phyloP scores from a whole-genome alignment of 1,284 basidiomycete species.

The Spongispora temasekensis region DNA sequence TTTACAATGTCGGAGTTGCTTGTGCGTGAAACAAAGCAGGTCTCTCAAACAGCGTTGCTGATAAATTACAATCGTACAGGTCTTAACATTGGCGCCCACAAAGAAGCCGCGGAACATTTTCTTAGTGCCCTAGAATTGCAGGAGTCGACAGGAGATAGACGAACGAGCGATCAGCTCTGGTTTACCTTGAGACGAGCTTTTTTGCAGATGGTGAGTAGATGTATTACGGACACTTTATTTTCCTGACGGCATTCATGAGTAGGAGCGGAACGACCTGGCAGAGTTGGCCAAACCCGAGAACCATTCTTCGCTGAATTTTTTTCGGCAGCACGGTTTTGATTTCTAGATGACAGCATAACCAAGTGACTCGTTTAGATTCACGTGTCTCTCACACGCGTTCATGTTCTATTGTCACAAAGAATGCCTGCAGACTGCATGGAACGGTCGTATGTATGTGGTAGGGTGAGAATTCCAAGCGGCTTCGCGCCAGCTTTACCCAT shows the following conservation, averaged over 20 bases:
- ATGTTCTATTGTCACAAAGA: too few species aligned
- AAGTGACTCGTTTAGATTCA: too few species aligned
- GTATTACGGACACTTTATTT: conserved; percentile 1
- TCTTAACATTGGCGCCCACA: conserved; percentile 93
- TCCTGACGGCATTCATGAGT: neutral
- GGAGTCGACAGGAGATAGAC: conserved; percentile 55
- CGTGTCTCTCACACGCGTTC: too few species aligned
- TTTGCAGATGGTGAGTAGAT: conserved; percentile 68
- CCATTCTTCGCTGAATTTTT: conserved; percentile 57
- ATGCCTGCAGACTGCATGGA: too few species aligned
- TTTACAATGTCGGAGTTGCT: conserved; percentile 97
- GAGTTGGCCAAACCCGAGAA: conserved; percentile 58
- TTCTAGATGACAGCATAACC: conserved; percentile 60
- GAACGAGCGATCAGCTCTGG: conserved; percentile 88
- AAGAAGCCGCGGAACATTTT: conserved; percentile 97
- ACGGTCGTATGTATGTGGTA: too few species aligned
- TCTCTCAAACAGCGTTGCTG: conserved; percentile 2
- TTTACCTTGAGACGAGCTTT: conserved; percentile 88
- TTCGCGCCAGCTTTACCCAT: too few species aligned
- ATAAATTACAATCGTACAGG: conserved; percentile 49
- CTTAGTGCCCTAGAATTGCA: conserved; percentile 89
- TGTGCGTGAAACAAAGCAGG: conserved; percentile 53
- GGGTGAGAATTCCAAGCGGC: too few species aligned
- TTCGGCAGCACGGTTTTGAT: conserved; percentile 82
- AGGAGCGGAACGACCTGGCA: conserved; percentile 68